Evolutionary conservation across 345 rosid genomes (phyloP).

Genomic region (Sisymbrium altissimum): DNA sequence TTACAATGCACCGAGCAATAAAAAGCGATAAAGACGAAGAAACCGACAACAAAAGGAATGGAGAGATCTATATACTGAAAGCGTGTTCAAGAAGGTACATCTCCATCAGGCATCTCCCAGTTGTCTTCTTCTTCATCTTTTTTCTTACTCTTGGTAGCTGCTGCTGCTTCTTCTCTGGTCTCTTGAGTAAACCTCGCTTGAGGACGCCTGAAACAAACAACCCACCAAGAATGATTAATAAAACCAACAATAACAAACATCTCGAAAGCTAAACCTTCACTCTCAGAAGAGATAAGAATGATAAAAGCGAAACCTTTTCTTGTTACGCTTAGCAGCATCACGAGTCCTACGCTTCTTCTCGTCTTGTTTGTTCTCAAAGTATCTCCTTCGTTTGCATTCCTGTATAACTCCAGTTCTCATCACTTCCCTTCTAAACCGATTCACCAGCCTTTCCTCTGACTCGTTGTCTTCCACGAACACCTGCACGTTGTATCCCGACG

Average conservation of each 20-base stretch:
- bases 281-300: background rate
- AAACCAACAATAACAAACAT: background rate
- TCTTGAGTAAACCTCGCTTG: constrained; percentile 35
- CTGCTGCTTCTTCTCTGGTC: constrained; percentile 44
- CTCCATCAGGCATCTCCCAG: constrained; percentile 85
- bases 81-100: constrained; percentile 38
- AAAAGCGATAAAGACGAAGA: background rate
- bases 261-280: constrained; percentile 7
- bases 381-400: constrained; percentile 65
- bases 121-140: constrained; percentile 65
- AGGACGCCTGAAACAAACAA: constrained; percentile 45
- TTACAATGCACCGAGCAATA: constrained; percentile 13
- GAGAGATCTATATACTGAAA: constrained; percentile 15
- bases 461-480: constrained; percentile 69
- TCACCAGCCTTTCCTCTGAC: constrained; percentile 66
- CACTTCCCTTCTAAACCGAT: constrained; percentile 71
- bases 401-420: constrained; percentile 78
- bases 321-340: constrained; percentile 83
- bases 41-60: background rate
- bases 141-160: constrained; percentile 42
- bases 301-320: constrained; percentile 39
- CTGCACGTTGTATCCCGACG: constrained; percentile 73
- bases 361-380: constrained; percentile 66
- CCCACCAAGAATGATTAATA: background rate
- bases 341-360: constrained; percentile 72